Base-by-base conservation (phyloP, 148 eudicot genomes). In the Vaccinium darrowii region DNA sequence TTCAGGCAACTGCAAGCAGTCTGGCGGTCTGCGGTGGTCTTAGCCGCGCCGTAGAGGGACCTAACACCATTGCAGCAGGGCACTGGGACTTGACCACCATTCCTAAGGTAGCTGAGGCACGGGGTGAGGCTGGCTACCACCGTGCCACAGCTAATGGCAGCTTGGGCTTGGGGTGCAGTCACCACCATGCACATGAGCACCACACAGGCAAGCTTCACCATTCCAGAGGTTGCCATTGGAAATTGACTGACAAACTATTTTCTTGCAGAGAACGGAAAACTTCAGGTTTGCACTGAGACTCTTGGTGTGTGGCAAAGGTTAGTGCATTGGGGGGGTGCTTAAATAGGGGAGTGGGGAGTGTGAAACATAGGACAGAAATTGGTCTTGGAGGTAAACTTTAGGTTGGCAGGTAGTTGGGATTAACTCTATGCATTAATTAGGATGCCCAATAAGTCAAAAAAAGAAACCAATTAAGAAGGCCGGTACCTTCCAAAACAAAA, bases 1-100 rank as follows among this genome's bases (percentile, higher is more conserved):
- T 87, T 80, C 47, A 84, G 0, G 86, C 88, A 87, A 19, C 18
- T 75, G 84, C 88, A 87, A 25, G 75, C 86, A n/a, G 33, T 15
- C 76, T 84, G 84, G 65, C 86, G 84, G 43, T 87, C 88, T 0
- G 80, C 60, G 0, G 86, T 60, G 65, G 84, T 87, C 74, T 53
- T 21, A 33, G 88, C 86, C 13, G 52, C n/a, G 27, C 11, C 36
- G 75, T 84, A 4, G 19, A 87, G 84, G 14, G 53, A 13, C 47
- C 1, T 80, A 1, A 84, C 69, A 4, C 88, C 86, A 5, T 19
- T 62, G 52, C 88, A 87, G 76, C 88, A 87, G 16, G 23, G 30
- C 7, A 1, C 1, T 3, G 84, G 65, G 7, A 79, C 47, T 11
- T 6, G 10, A 9, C 84, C 79, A 0, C 72, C 83, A 8, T 2